Evolutionary conservation across 169 alveolate genomes (phyloP).

Genomic region (Eimeria maxima): DNA sequence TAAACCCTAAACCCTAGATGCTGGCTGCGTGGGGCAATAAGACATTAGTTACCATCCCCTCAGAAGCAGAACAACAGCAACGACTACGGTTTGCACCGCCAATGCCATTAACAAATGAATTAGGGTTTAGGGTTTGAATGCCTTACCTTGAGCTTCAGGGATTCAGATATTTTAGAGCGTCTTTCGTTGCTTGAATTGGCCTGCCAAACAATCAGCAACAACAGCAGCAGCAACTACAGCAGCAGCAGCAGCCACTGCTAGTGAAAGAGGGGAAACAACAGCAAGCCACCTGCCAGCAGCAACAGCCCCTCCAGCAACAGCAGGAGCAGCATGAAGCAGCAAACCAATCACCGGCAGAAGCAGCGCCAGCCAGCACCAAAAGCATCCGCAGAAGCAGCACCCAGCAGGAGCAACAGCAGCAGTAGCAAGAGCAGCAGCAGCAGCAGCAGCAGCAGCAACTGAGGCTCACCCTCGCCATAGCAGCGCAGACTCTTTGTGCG

Average conservation of each 20-base stretch:
- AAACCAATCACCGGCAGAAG: not conserved
- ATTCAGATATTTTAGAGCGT: not conserved
- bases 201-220: not conserved
- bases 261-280: not conserved
- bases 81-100: not conserved
- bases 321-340: not conserved
- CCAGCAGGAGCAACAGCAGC: not conserved
- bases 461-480: constrained; percentile 16
- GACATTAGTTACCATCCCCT: too few species aligned
- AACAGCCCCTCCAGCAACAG: not conserved
- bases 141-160: not conserved
- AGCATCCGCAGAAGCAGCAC: not conserved
- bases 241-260: constrained; percentile 10
- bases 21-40: not conserved
- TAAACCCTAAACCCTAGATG: constrained; percentile 33
- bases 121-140: constrained; percentile 31
- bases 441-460: not conserved
- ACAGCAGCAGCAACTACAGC: constrained; percentile 15
- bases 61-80: too few species aligned
- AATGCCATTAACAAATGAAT: not conserved
- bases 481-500: not conserved
- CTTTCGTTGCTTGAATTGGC: not conserved
- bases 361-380: not conserved
- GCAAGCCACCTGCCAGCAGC: not conserved
- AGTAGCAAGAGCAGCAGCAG: not conserved